Base-by-base conservation (phyloP, 2,329 filamentous ascomycete species). In the Grosmannia clavigera region DNA sequence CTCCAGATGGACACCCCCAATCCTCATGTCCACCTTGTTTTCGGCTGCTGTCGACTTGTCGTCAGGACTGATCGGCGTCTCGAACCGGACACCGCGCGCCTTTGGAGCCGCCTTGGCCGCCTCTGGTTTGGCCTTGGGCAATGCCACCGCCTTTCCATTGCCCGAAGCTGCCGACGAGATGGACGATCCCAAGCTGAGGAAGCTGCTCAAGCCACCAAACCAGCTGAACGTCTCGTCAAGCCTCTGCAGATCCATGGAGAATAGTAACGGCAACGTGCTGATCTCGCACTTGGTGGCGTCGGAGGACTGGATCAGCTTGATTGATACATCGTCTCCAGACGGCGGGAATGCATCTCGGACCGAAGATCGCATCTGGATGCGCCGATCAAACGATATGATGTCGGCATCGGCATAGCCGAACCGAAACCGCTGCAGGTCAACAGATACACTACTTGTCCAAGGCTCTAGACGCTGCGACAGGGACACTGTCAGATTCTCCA, bases 151-250 rank as follows among this genome's bases (percentile, higher is more conserved):
- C 16, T 48, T 46, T 19, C 43, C 43, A n/a, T 7, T 19, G 19
- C 43, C 43, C 1, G 85, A 82, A n/a, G 83, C 80, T 62, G 82
- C 87, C 0, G 88, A 91, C 12, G 86, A 83, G 64, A 95, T 87
- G 0, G 92, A 96, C 61, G 82, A 88, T 63, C 91, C 89, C 70
- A 96, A 82, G 67, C 94, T 95, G 52, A 99, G 76, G 58, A 99
- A 87, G 65, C 91, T 90, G 70, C 92, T 96, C 52, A 99, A 76
- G 0, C 94, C 94, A 43, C 94, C 94, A 72, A 96, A 92, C 79
- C 89, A 90, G 60, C 84, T 83, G 62, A 97, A 84, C 0, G 89
- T 89, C 67, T 96, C 91, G 66, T 97, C 94, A 27, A 97, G 74
- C 60, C 83, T 82, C 64, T 87, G 85, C 19, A 96, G 75, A 68